Evolutionary conservation across 1,139 yeast genomes (phyloP).

Genomic region (Debaryomycetaceae sp.): DNA sequence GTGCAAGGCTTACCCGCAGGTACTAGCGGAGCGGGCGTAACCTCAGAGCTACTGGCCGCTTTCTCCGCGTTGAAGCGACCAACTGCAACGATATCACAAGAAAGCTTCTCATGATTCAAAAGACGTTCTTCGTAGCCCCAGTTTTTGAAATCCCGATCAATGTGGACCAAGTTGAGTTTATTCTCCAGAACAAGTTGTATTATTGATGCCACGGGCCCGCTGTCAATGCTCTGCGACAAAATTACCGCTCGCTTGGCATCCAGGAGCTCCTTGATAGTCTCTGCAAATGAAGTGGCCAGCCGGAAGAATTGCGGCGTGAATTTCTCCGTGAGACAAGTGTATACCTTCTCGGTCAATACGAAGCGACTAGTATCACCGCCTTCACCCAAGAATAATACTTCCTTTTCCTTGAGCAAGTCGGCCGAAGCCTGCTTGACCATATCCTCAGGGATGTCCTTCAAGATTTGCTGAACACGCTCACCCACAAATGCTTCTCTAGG

Average conservation of each 20-base stretch:
- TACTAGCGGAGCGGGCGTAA: slow-evolving; percentile 21
- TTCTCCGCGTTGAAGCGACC: slow-evolving; percentile 2
- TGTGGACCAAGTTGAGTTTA: slow-evolving; percentile 32
- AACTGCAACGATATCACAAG: slow-evolving; percentile 46
- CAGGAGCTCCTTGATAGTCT: slow-evolving; percentile 24
- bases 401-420: slow-evolving; percentile 42
- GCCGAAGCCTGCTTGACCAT: slow-evolving; percentile 39
- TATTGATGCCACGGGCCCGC: slow-evolving; percentile 46
- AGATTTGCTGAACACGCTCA: slow-evolving; percentile 28
- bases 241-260: slow-evolving; percentile 40
- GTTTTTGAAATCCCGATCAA: slow-evolving; percentile 40
- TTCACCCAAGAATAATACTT: slow-evolving; percentile 40
- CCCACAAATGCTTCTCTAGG: slow-evolving; percentile 37
- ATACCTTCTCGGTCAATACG: slow-evolving; percentile 46
- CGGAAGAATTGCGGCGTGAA: slow-evolving; percentile 31
- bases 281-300: slow-evolving; percentile 35
- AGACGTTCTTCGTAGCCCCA: slow-evolving; percentile 53
- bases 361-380: slow-evolving; percentile 38
- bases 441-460: slow-evolving; percentile 32
- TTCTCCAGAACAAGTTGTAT: slow-evolving; percentile 33
- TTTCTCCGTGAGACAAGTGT: slow-evolving; percentile 27
- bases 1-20: slow-evolving; percentile 57
- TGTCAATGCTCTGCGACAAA: slow-evolving; percentile 47
- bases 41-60: slow-evolving; percentile 1
- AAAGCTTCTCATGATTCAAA: slow-evolving; percentile 48